These are phyloP conservation scores for Rosa lucieae DNA, from an alignment of 306 rosid species.

Conservation along the genomic window DNA sequence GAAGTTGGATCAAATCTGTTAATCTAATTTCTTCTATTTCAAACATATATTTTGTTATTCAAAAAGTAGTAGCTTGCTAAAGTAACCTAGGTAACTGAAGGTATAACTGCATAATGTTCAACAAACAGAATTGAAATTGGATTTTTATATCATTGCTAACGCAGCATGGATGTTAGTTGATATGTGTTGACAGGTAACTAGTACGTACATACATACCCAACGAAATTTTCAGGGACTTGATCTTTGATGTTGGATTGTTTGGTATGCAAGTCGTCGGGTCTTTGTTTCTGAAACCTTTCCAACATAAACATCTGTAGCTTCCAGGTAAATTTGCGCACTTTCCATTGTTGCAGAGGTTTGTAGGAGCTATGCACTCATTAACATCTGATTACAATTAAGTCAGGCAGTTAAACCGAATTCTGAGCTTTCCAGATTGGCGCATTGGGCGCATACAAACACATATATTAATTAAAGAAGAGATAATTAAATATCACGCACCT, in stretches of 20 bases:
- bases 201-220: not conserved
- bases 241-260: not conserved
- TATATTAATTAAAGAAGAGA: too few relatives aligned
- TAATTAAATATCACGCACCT: not conserved
- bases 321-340: not conserved
- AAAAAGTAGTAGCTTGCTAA: too few relatives aligned
- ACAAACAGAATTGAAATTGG: too few relatives aligned
- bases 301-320: not conserved
- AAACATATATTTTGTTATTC: too few relatives aligned
- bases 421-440: not conserved
- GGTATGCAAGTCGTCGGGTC: not conserved
- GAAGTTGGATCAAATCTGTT: too few relatives aligned
- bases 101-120: too few relatives aligned
- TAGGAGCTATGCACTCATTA: not conserved
- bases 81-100: too few relatives aligned
- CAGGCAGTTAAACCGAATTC: not conserved
- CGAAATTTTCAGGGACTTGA: not conserved
- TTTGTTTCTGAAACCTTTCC: not conserved
- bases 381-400: not conserved
- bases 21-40: too few relatives aligned
- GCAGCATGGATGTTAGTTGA: too few relatives aligned
- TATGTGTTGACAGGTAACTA: not conserved
- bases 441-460: too few relatives aligned
- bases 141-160: too few relatives aligned
- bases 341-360: not conserved